A percentile compares a stretch with the other conserved stretches of the same genome.
phyloP scores from a whole-genome alignment of 306 rosid genomes.

The Vigna reflexopilosa region DNA sequence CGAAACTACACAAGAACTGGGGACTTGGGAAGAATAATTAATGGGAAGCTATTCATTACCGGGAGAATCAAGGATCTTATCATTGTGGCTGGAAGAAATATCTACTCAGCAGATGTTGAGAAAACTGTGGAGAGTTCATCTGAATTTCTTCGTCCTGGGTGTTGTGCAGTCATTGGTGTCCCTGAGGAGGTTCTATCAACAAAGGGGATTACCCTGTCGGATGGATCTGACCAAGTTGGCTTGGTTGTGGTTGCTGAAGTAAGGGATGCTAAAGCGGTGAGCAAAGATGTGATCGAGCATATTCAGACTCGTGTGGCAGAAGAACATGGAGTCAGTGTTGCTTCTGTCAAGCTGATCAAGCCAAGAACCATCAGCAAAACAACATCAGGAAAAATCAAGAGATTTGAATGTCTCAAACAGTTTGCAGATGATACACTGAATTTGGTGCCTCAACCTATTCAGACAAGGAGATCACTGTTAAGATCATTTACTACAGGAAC shows the following conservation, averaged over 20 bases:
- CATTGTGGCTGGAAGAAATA: slow-evolving; percentile 93
- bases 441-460: slow-evolving; percentile 63
- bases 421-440: slow-evolving; percentile 75
- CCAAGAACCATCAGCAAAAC: slow-evolving; percentile 94
- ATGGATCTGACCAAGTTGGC: slow-evolving; percentile 87
- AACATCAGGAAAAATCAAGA: slow-evolving; percentile 91
- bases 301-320: slow-evolving; percentile 81
- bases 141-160: slow-evolving; percentile 83
- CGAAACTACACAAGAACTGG: slow-evolving; percentile 81
- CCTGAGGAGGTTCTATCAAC: slow-evolving; percentile 73
- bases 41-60: slow-evolving; percentile 78
- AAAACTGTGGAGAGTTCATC: slow-evolving; percentile 91
- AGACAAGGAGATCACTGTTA: slow-evolving; percentile 49
- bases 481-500: slow-evolving; percentile 84
- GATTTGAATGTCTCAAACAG: slow-evolving; percentile 94
- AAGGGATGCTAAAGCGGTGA: slow-evolving; percentile 71
- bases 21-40: slow-evolving; percentile 84
- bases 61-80: slow-evolving; percentile 98
- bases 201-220: slow-evolving; percentile 79
- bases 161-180: slow-evolving; percentile 90
- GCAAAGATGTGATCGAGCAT: slow-evolving; percentile 67
- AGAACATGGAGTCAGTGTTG: slow-evolving; percentile 86
- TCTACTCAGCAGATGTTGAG: slow-evolving; percentile 93
- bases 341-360: slow-evolving; percentile 82
- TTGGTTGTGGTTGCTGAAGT: slow-evolving; percentile 93